Conservation (phyloP, 2,329 filamentous ascomycete species). For the Exutisphaerella laricina region DNA sequence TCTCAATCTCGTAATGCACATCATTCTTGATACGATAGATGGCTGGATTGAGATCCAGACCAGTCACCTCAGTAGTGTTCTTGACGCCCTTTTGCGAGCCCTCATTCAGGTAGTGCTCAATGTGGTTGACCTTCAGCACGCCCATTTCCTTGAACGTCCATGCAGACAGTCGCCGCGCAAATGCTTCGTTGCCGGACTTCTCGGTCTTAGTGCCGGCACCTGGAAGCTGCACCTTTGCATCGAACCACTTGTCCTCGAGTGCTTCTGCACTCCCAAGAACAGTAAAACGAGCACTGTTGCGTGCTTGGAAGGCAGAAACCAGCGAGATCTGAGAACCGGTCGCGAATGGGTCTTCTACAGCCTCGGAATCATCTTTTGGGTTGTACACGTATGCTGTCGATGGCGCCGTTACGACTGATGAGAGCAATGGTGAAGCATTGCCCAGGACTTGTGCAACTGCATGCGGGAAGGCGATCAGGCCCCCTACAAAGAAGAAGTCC, state of each 20-base stretch:
- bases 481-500: constrained; percentile 68
- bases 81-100: constrained; percentile 43
- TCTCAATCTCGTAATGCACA: constrained; percentile 78
- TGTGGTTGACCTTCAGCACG: constrained; percentile 74
- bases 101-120: constrained; percentile 66
- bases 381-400: constrained; percentile 89
- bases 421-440: constrained; percentile 65
- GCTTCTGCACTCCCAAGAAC: constrained; percentile 82
- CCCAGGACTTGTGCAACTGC: constrained; percentile 78
- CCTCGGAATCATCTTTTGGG: constrained; percentile 71
- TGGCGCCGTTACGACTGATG: constrained; percentile 76
- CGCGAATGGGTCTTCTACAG: constrained; percentile 76
- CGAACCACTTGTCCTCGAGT: constrained; percentile 84
- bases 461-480: constrained; percentile 73
- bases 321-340: constrained; percentile 77
- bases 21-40: constrained; percentile 97
- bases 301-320: constrained; percentile 78
- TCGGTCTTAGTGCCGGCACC: constrained; percentile 48
- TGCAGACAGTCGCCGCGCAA: constrained; percentile 76
- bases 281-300: constrained; percentile 86
- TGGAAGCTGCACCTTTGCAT: constrained; percentile 62
- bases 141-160: constrained; percentile 96
- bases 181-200: constrained; percentile 73
- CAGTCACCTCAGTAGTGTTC: constrained; percentile 32
- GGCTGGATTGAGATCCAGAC: constrained; percentile 62